Evolutionary conservation across 306 rosid genomes (phyloP).

Genomic region (Senna tora): DNA sequence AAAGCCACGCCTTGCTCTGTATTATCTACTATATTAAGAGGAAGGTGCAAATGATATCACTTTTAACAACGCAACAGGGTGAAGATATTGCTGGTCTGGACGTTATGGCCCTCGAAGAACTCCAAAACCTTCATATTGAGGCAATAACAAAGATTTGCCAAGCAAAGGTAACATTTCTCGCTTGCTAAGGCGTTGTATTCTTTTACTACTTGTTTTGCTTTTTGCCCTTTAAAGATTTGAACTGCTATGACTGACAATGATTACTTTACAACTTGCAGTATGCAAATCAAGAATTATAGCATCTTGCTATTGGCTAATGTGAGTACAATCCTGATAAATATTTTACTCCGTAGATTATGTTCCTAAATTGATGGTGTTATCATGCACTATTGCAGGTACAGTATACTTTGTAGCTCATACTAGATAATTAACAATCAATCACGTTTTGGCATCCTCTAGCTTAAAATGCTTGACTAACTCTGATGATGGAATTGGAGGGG

Average conservation of each 20-base stretch:
- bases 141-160: constrained; percentile 79
- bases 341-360: constrained; percentile 5
- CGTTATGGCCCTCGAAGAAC: constrained; percentile 64
- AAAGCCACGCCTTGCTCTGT: constrained; percentile 3
- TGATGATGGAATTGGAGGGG: constrained; percentile 13
- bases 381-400: constrained; percentile 20
- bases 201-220: constrained; percentile 1
- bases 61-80: constrained; percentile 47
- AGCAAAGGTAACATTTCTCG: constrained; percentile 59
- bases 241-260: constrained; percentile 21
- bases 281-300: constrained; percentile 25
- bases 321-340: neutral
- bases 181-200: neutral
- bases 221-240: neutral
- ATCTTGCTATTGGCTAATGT: constrained; percentile 1
- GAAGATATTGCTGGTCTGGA: constrained; percentile 66
- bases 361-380: neutral
- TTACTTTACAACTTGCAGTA: constrained; percentile 17
- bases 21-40: constrained; percentile 4
- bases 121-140: constrained; percentile 76
- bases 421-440: constrained; percentile 8
- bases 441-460: constrained; percentile 22
- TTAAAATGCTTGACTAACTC: neutral
- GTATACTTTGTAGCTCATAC: constrained; percentile 19
- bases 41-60: constrained; percentile 23